A percentile compares a stretch with the other conserved stretches of the same genome.
Evolutionary conservation across 2,329 filamentous ascomycete species (phyloP).

Genomic region (Fusarium praegraminearum): DNA sequence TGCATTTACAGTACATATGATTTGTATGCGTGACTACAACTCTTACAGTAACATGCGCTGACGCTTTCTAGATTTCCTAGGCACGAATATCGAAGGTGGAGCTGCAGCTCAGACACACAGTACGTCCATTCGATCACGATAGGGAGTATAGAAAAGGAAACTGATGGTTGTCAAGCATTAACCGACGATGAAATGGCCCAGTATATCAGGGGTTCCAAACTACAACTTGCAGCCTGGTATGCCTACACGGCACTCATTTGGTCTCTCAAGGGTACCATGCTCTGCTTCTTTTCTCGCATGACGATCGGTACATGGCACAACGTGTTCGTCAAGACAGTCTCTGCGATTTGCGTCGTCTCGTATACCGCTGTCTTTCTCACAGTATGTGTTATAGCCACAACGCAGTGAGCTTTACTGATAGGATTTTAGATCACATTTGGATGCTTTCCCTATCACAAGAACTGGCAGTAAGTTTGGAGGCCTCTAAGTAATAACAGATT

Average conservation of each 20-base stretch:
- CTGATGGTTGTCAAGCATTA: slow-evolving; percentile 28
- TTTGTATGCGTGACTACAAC: slow-evolving; percentile 36
- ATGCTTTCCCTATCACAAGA: slow-evolving; percentile 38
- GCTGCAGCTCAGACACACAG: neutral
- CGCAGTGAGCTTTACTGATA: neutral
- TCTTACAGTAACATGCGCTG: accelerated
- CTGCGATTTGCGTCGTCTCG: neutral
- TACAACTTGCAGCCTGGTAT: slow-evolving; percentile 57
- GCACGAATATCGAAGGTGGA: slow-evolving; percentile 42
- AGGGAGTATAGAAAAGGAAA: accelerated
- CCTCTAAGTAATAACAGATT: accelerated
- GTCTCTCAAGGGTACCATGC: slow-evolving; percentile 49
- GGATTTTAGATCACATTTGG: slow-evolving; percentile 35
- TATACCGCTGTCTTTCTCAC: slow-evolving; percentile 42
- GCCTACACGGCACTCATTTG: slow-evolving; percentile 54
- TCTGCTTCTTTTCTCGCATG: slow-evolving; percentile 49
- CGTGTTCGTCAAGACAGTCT: slow-evolving; percentile 37
- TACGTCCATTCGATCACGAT: neutral
- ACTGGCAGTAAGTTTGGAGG: slow-evolving; percentile 36
- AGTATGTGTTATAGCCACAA: neutral
- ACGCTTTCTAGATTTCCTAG: slow-evolving; percentile 27
- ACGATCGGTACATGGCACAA: slow-evolving; percentile 47
- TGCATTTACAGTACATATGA: slow-evolving; percentile 52
- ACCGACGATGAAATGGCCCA: slow-evolving; percentile 47
- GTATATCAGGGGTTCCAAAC: slow-evolving; percentile 51